Conservation (phyloP, 768 basidiomycete genomes). For the Lactifluus hygrophoroides region DNA sequence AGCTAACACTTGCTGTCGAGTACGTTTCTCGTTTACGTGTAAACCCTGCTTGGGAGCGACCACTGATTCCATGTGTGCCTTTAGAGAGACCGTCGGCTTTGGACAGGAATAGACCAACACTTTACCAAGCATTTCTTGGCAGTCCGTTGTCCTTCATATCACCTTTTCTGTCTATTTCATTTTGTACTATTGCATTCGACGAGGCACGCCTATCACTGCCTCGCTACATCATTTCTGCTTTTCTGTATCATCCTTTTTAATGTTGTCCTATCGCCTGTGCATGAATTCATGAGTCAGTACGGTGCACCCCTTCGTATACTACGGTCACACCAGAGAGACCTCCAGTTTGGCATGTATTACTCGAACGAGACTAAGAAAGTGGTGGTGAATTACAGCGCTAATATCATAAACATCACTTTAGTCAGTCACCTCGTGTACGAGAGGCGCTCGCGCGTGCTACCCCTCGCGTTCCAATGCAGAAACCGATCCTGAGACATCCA, state of each 20-base stretch:
- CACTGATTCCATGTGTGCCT: constrained; percentile 14
- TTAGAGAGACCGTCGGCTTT: constrained; percentile 87
- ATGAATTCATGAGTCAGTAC: background rate
- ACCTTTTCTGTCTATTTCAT: background rate
- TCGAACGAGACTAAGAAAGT: background rate
- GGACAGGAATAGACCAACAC: constrained; percentile 62
- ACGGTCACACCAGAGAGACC: no score
- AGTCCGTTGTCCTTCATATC: background rate
- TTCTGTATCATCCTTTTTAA: background rate
- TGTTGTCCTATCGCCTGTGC: background rate
- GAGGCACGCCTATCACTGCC: background rate
- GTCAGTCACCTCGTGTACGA: no score
- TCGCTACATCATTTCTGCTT: background rate
- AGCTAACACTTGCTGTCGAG: constrained; percentile 91
- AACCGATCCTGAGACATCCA: constrained; percentile 4
- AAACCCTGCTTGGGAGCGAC: background rate
- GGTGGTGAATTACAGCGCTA: background rate
- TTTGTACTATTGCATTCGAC: background rate
- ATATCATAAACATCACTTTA: no score
- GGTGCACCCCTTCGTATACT: background rate
- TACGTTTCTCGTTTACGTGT: constrained; percentile 36
- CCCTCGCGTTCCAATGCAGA: background rate
- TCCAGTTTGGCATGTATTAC: background rate
- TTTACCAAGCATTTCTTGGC: background rate
- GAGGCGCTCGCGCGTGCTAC: no score